phyloP scores from a whole-genome alignment of 2,329 filamentous ascomycete genomes.

The Fusarium gaditjirri region DNA sequence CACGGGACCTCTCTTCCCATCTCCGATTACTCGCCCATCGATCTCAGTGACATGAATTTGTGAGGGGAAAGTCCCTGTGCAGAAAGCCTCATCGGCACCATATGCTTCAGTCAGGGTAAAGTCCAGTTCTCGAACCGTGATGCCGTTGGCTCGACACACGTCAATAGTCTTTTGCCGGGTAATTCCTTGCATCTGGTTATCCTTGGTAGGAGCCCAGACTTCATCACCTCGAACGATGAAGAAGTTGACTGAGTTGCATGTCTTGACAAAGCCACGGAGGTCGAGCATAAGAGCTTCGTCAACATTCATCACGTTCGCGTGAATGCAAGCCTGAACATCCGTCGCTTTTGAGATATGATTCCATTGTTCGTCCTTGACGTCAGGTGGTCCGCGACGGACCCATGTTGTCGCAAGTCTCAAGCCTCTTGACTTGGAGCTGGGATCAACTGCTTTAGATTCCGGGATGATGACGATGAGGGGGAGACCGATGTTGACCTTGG shows the following conservation, averaged over 20 bases:
- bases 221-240: neutral
- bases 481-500: neutral
- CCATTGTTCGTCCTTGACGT: conserved; percentile 12
- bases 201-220: conserved; percentile 12
- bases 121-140: neutral
- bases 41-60: conserved; percentile 4
- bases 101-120: neutral
- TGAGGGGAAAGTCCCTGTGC: neutral
- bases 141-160: neutral
- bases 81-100: conserved; percentile 3
- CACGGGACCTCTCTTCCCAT: neutral
- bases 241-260: conserved; percentile 14
- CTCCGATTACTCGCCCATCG: neutral
- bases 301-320: conserved; percentile 3
- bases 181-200: conserved; percentile 15
- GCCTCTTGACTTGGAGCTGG: neutral
- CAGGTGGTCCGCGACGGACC: neutral
- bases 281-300: conserved; percentile 1
- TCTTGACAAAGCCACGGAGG: neutral
- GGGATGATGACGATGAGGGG: conserved; percentile 10
- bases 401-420: neutral
- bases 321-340: conserved; percentile 1
- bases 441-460: conserved; percentile 3
- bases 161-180: neutral
- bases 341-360: conserved; percentile 11